These are phyloP conservation scores for Mucor saturninus DNA, from an alignment of 371 early-diverging fungal species.

Conservation along the genomic window DNA sequence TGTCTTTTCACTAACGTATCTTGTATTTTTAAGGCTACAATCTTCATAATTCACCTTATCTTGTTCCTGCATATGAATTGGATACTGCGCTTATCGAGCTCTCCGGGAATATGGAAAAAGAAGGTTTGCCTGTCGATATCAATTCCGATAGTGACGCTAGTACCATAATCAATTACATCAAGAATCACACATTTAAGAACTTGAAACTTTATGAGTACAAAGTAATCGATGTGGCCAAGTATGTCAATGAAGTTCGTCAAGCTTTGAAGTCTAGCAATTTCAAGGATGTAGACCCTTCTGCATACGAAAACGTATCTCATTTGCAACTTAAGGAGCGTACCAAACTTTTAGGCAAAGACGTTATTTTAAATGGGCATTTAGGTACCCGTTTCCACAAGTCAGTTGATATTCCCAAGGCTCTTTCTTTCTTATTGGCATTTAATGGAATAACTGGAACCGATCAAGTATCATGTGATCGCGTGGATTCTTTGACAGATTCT, in stretches of 20 bases:
- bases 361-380: constrained; percentile 40
- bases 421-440: constrained; percentile 53
- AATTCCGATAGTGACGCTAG: constrained; percentile 70
- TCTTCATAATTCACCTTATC: constrained; percentile 91
- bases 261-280: constrained; percentile 29
- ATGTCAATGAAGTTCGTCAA: constrained; percentile 46
- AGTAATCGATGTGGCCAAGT: constrained; percentile 64
- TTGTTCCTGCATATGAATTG: constrained; percentile 90
- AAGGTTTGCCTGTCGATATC: constrained; percentile 57
- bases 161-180: constrained; percentile 64
- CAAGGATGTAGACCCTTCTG: constrained; percentile 27
- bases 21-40: constrained; percentile 78
- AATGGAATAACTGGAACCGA: constrained; percentile 21
- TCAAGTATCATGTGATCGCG: constrained; percentile 22
- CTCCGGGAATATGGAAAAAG: constrained; percentile 61
- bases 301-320: constrained; percentile 27
- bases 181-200: constrained; percentile 61
- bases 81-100: constrained; percentile 84
- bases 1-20: not conserved
- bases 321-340: constrained; percentile 52
- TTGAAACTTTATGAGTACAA: constrained; percentile 92
- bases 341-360: constrained; percentile 36
- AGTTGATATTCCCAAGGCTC: constrained; percentile 45
- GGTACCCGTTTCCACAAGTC: constrained; percentile 59
- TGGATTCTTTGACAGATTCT: constrained; percentile 36